Evolutionary conservation across 2,329 filamentous ascomycete genomes (phyloP).

Genomic region (Aspergillus calidoustus): DNA sequence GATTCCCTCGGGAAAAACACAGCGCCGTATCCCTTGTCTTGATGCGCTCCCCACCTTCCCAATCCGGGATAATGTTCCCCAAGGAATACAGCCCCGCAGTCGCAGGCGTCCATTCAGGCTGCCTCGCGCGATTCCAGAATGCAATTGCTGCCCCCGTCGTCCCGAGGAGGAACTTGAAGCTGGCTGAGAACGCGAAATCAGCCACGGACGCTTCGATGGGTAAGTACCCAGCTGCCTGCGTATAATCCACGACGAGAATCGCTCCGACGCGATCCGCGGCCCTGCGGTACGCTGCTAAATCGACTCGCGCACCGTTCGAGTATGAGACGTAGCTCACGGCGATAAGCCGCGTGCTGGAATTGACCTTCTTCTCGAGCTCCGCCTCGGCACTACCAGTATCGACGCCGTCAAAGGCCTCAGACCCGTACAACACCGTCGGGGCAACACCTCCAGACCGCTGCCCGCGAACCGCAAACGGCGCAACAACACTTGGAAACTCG

Average conservation of each 20-base stretch:
- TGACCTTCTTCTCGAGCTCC: not conserved
- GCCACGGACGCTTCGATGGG: not conserved
- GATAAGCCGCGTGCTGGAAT: not conserved
- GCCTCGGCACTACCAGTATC: not conserved
- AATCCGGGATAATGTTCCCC: not conserved
- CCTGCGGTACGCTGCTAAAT: not conserved
- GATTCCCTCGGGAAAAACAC: not conserved
- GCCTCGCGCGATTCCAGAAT: not conserved
- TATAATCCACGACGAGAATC: conserved; percentile 2
- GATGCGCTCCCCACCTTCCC: not conserved
- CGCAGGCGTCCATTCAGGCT: not conserved
- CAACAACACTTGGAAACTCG: not conserved
- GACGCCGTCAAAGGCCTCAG: not conserved
- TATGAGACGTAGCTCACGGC: conserved; percentile 2
- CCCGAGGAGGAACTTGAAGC: not conserved
- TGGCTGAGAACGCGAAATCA: not conserved
- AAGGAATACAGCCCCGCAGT: conserved; percentile 1
- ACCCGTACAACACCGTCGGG: not conserved
- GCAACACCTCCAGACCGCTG: not conserved
- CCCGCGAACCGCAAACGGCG: not conserved
- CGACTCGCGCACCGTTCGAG: not conserved
- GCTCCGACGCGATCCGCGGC: not conserved
- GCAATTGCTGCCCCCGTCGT: not conserved
- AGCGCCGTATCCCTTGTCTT: not conserved
- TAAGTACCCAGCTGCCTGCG: not conserved